These are phyloP conservation scores for Bacterosira constricta DNA, from an alignment of 108 stramenopile genomes.

Conservation along the genomic window DNA sequence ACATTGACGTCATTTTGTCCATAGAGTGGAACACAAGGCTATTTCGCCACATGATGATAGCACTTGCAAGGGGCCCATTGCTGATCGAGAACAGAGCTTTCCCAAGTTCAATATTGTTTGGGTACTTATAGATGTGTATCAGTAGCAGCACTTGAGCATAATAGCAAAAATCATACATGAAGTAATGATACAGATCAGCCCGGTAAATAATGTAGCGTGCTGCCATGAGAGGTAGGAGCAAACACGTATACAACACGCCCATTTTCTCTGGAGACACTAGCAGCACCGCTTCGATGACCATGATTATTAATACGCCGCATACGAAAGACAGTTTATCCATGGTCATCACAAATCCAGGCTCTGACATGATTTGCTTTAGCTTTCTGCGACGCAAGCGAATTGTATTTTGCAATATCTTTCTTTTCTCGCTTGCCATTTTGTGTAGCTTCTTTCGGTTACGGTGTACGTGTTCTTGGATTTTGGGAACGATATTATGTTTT, in stretches of 20 bases:
- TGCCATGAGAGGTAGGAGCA: constrained; percentile 47
- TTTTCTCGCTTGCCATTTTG: constrained; percentile 15
- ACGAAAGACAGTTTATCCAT: constrained; percentile 55
- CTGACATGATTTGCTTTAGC: constrained; percentile 14
- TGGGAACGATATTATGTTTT: background rate
- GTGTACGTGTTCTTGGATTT: constrained; percentile 16
- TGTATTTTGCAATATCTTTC: constrained; percentile 14
- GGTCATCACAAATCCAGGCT: constrained; percentile 41
- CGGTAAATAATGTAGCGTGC: constrained; percentile 51
- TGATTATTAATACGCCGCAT: constrained; percentile 48
- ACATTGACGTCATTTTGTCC: constrained; percentile 82
- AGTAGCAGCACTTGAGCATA: constrained; percentile 50
- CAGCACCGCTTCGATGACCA: constrained; percentile 48
- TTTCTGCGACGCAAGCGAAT: constrained; percentile 23
- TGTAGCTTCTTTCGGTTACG: constrained; percentile 28
- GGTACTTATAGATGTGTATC: constrained; percentile 55
- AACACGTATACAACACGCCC: constrained; percentile 31
- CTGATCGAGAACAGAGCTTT: constrained; percentile 64
- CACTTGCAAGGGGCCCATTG: constrained; percentile 59
- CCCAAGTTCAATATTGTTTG: constrained; percentile 39
- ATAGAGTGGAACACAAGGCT: constrained; percentile 81
- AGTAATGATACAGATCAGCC: constrained; percentile 47
- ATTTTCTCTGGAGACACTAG: constrained; percentile 32
- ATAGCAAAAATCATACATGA: constrained; percentile 61
- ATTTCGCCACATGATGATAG: constrained; percentile 79